Evolutionary conservation across 495 filamentous ascomycete species (phyloP).

Genomic region (Xylona heveae): DNA sequence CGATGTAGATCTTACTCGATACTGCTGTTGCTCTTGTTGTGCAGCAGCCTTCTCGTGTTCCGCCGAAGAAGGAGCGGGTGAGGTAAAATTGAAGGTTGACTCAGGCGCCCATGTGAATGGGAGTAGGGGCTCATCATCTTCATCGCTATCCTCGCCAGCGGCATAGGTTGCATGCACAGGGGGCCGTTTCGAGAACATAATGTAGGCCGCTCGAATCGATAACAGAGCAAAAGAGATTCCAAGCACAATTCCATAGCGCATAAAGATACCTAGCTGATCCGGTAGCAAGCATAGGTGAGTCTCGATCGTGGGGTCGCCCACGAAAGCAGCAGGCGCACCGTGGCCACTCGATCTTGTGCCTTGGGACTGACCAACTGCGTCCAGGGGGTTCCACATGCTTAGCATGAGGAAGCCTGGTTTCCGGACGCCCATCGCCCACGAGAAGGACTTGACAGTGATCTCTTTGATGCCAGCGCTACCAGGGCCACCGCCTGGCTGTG

Average conservation of each 20-base stretch:
- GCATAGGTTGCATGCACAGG: background rate
- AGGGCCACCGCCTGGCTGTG: background rate
- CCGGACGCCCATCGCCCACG: slow-evolving; percentile 92
- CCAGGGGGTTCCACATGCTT: slow-evolving; percentile 80
- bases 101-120: background rate
- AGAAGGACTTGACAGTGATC: slow-evolving; percentile 85
- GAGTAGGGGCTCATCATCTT: background rate
- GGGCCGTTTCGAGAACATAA: slow-evolving; percentile 7
- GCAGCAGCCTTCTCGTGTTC: no score
- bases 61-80: no score
- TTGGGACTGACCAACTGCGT: slow-evolving; percentile 34
- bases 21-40: no score
- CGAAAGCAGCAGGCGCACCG: background rate
- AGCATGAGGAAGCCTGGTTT: slow-evolving; percentile 73
- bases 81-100: no score
- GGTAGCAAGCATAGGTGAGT: slow-evolving; percentile 83
- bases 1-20: no score
- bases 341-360: slow-evolving; percentile 11
- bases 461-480: slow-evolving; percentile 40
- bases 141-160: no score
- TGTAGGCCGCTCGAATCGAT: slow-evolving; percentile 34
- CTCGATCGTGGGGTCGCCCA: slow-evolving; percentile 37
- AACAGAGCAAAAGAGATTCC: slow-evolving; percentile 37
- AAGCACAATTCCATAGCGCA: slow-evolving; percentile 46
- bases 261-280: slow-evolving; percentile 64